Conservation (phyloP, 2,329 filamentous ascomycete species). For the Leptographium lundbergii region DNA sequence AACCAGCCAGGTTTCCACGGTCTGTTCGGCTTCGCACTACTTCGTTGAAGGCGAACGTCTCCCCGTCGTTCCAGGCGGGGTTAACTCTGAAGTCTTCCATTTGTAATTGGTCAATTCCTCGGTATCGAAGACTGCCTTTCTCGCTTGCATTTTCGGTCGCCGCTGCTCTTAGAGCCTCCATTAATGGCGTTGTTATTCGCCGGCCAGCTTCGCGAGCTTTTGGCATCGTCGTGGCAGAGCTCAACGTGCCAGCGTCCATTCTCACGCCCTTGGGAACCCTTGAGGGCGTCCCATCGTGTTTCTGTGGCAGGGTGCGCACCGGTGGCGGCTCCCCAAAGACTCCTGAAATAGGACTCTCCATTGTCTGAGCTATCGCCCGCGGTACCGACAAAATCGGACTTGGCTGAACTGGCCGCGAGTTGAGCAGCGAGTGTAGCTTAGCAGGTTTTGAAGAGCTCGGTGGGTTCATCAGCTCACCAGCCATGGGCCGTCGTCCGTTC, state of each 20-base stretch:
- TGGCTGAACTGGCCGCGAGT: constrained; percentile 7
- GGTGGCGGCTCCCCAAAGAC: constrained; percentile 8
- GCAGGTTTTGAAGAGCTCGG: background rate
- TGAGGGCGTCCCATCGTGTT: background rate
- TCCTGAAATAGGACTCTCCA: constrained; percentile 1
- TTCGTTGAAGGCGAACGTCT: constrained; percentile 60
- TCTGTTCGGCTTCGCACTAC: constrained; percentile 59
- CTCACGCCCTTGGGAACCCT: background rate
- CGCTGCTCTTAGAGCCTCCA: background rate
- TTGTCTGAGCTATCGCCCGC: background rate
- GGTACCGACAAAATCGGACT: constrained; percentile 5
- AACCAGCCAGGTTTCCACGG: constrained; percentile 60
- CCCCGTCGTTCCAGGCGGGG: constrained; percentile 54
- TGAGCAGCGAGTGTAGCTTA: constrained; percentile 8
- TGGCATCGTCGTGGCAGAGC: background rate
- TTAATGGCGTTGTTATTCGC: background rate
- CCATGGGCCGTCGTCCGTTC: background rate
- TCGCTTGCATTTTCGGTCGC: background rate
- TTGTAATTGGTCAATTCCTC: constrained; percentile 42
- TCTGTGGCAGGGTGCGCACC: constrained; percentile 1
- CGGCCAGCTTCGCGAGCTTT: background rate
- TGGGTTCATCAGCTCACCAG: background rate
- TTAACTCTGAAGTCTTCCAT: constrained; percentile 76
- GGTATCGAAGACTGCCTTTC: constrained; percentile 36
- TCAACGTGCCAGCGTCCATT: background rate